Percentiles rank a stretch among this genome's conserved stretches.
These are phyloP conservation scores for Scedosporium aurantiacum DNA, from an alignment of 2,329 filamentous ascomycete genomes.

Conservation along the genomic window DNA sequence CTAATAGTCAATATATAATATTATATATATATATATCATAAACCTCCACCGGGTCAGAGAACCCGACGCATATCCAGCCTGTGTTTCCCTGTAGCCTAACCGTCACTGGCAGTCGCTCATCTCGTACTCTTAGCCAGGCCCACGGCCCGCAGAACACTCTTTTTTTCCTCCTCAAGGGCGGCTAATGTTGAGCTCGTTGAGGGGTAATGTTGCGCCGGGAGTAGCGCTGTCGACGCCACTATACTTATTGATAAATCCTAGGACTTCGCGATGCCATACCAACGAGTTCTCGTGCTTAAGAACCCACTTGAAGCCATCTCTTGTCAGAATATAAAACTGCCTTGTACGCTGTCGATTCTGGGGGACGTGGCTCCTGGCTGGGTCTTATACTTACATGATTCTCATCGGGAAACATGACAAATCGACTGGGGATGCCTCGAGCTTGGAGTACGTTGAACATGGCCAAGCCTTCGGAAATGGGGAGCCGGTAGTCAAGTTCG, in stretches of 20 bases:
- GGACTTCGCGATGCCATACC: conserved; percentile 78
- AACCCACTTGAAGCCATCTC: conserved; percentile 53
- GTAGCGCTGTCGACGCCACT: conserved; percentile 26
- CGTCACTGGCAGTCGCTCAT: no score
- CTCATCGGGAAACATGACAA: conserved; percentile 72
- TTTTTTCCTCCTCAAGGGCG: no score
- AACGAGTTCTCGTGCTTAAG: conserved; percentile 84
- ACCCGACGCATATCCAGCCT: not conserved
- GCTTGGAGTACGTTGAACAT: conserved; percentile 81
- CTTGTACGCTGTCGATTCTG: not conserved
- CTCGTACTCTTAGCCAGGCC: no score
- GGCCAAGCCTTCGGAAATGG: conserved; percentile 72
- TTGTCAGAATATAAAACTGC: not conserved
- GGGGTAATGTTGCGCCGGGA: not conserved
- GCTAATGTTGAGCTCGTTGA: not conserved
- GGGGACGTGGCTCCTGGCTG: not conserved
- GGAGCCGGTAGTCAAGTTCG: conserved; percentile 79
- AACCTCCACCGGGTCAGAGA: no score
- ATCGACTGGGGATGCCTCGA: conserved; percentile 61
- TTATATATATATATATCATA: no score
- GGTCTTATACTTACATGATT: conserved; percentile 34
- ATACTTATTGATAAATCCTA: conserved; percentile 65
- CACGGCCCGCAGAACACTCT: not conserved
- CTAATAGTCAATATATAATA: no score
- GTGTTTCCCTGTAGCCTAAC: no score